These are phyloP conservation scores for Eremothecium cymbalariae DNA, from an alignment of 1,139 yeast species.

Conservation along the genomic window DNA sequence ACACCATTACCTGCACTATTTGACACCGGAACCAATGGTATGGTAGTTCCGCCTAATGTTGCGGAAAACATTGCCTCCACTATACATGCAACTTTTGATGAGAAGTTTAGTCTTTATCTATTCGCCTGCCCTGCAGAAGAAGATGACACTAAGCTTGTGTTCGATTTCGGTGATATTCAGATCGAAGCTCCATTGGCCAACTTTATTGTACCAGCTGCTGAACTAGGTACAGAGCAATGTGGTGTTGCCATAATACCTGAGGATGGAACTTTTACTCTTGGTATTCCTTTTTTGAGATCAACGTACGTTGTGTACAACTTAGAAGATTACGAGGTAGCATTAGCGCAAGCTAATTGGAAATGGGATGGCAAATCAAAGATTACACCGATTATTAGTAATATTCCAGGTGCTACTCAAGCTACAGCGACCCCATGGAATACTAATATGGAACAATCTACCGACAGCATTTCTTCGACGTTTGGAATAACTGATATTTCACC, in stretches of 20 bases:
- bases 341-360: conserved; percentile 49
- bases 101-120: conserved; percentile 33
- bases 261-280: conserved; percentile 38
- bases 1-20: conserved; percentile 40
- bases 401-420: conserved; percentile 17
- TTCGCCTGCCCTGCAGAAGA: conserved; percentile 28
- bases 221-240: conserved; percentile 26
- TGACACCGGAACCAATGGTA: conserved; percentile 64
- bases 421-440: conserved; percentile 19
- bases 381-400: conserved; percentile 16
- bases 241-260: conserved; percentile 32
- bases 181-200: conserved; percentile 42
- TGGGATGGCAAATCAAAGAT: conserved; percentile 15
- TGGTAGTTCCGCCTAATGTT: conserved; percentile 43
- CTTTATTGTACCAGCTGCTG: conserved; percentile 26
- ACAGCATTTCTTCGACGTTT: too few species aligned
- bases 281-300: conserved; percentile 64
- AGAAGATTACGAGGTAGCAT: conserved; percentile 52
- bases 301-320: conserved; percentile 75
- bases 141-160: conserved; percentile 27
- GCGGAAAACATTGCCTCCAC: conserved; percentile 35
- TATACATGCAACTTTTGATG: conserved; percentile 36
- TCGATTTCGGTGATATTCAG: conserved; percentile 47
- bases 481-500: too few species aligned
- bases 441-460: background rate